Conservation (phyloP, 495 filamentous ascomycete genomes). For the Penicillium manginii region DNA sequence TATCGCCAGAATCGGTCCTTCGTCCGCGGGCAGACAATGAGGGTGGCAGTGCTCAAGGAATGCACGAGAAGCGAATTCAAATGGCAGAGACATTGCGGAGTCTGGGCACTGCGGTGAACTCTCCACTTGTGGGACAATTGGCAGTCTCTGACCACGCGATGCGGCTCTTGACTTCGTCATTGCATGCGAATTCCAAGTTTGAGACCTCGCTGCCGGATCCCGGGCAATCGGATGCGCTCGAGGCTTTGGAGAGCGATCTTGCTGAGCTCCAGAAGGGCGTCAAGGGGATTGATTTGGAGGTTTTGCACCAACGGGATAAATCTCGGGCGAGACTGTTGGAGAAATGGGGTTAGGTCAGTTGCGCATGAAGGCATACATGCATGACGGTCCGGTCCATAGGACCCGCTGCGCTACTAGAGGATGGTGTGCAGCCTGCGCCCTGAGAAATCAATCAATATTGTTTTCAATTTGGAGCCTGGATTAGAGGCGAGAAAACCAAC, state of each 20-base stretch:
- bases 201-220: conserved; percentile 33
- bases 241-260: conserved; percentile 36
- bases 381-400: too few relatives aligned
- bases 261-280: conserved; percentile 38
- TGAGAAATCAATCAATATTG: too few relatives aligned
- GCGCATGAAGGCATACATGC: too few relatives aligned
- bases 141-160: conserved; percentile 36
- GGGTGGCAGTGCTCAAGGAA: conserved; percentile 21
- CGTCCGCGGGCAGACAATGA: conserved; percentile 19
- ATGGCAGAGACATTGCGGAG: conserved; percentile 31
- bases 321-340: conserved; percentile 37
- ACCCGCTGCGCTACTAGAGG: too few relatives aligned
- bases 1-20: conserved; percentile 38
- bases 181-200: conserved; percentile 38
- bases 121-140: conserved; percentile 35
- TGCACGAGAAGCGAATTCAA: conserved; percentile 37
- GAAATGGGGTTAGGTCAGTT: conserved; percentile 27
- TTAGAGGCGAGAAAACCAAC: too few relatives aligned
- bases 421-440: too few relatives aligned
- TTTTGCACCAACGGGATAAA: conserved; percentile 41
- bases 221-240: conserved; percentile 30
- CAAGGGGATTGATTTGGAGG: conserved; percentile 37
- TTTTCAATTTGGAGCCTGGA: too few relatives aligned
- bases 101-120: conserved; percentile 35
- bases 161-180: conserved; percentile 35